Evolutionary conservation across 176 grass and related monocot genomes (phyloP).

Genomic region (maize (Zea mays)): Zm-B73-REFERENCE-NAM-5.0 NC_050103.1:109539501-109540000

Average conservation of each 20-base stretch:
- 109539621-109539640: slow-evolving; percentile 16
- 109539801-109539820: too few relatives aligned
- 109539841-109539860: too few relatives aligned
- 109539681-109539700: slow-evolving; percentile 21
- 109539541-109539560: background rate
- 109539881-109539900: too few relatives aligned
- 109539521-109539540: slow-evolving; percentile 22
- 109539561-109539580: background rate
- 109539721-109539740: slow-evolving; percentile 11
- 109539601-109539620: slow-evolving; percentile 15
- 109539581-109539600: slow-evolving; percentile 2
- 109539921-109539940: too few relatives aligned
- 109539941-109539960: too few relatives aligned
- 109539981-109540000: too few relatives aligned
- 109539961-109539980: too few relatives aligned
- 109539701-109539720: background rate
- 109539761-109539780: too few relatives aligned
- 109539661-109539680: background rate
- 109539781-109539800: too few relatives aligned
- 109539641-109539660: background rate
- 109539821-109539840: too few relatives aligned
- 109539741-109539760: background rate
- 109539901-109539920: too few relatives aligned
- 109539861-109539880: too few relatives aligned
- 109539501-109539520: slow-evolving; percentile 39